Evolutionary conservation across 78 protist genomes (phyloP).

Genomic region (Dictyostelium purpureum): DNA sequence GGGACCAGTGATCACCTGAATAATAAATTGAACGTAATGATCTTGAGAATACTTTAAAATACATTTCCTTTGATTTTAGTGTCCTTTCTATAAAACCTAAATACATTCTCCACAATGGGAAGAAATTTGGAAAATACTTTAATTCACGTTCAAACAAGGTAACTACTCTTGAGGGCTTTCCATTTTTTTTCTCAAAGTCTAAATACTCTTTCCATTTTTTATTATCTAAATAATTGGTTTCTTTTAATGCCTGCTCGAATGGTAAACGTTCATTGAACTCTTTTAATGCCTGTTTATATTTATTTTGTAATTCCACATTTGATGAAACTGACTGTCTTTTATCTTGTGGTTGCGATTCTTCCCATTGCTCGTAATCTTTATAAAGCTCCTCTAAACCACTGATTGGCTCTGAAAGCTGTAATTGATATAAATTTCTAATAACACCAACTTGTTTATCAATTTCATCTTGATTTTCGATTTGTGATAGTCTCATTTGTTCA

Average conservation of each 20-base stretch:
- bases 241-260: background rate
- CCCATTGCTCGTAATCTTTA: slow-evolving; percentile 33
- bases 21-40: slow-evolving; percentile 28
- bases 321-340: background rate
- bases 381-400: background rate
- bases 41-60: background rate
- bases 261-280: background rate
- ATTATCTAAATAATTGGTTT: background rate
- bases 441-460: background rate
- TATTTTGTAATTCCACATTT: background rate
- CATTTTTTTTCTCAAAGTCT: slow-evolving; percentile 3
- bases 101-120: slow-evolving; percentile 19
- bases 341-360: background rate
- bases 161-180: background rate
- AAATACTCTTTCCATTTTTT: slow-evolving; percentile 54
- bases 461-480: background rate
- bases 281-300: slow-evolving; percentile 21
- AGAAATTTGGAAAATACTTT: background rate
- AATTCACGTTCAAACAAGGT: slow-evolving; percentile 43
- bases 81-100: background rate
- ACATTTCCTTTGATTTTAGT: background rate
- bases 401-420: background rate
- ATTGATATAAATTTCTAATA: slow-evolving; percentile 22
- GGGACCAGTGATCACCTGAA: slow-evolving; percentile 66
- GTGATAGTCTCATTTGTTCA: slow-evolving; percentile 9